Conservation (phyloP, 2,329 filamentous ascomycete genomes). For the Spiromastix sp. region DNA sequence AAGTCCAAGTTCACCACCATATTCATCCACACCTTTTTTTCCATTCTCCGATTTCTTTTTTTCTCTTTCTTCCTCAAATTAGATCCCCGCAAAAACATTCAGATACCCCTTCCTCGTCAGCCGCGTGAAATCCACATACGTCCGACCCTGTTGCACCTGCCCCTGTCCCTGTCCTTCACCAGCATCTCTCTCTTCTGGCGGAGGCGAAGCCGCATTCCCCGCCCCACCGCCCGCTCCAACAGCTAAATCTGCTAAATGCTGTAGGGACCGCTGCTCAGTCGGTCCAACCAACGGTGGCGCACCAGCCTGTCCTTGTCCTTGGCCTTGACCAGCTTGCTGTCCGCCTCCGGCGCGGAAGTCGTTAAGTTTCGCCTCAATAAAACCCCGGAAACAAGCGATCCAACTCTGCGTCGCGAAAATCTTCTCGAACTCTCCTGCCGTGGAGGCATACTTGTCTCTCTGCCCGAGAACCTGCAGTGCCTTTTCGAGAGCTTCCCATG, state of each 20-base stretch:
- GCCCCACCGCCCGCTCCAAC: slow-evolving; percentile 32
- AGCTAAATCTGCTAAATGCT: slow-evolving; percentile 34
- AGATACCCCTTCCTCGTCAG: slow-evolving; percentile 32
- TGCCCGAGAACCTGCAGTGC: slow-evolving; percentile 40
- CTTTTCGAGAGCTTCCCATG: slow-evolving; percentile 36
- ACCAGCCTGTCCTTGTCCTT: slow-evolving; percentile 8
- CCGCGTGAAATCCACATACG: slow-evolving; percentile 30
- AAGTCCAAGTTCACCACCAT: too few species aligned
- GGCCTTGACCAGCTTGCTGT: slow-evolving; percentile 18
- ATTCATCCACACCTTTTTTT: too few species aligned
- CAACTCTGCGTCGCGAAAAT: slow-evolving; percentile 30
- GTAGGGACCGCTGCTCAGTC: slow-evolving; percentile 34
- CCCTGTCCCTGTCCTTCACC: slow-evolving; percentile 5
- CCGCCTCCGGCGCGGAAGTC: slow-evolving; percentile 22
- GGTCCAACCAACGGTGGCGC: slow-evolving; percentile 28
- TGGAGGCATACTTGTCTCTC: slow-evolving; percentile 25
- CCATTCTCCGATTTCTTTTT: too few species aligned
- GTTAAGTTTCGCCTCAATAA: slow-evolving; percentile 28
- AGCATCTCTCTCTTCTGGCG: slow-evolving; percentile 9
- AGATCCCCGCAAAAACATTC: slow-evolving; percentile 24
- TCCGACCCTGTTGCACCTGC: slow-evolving; percentile 17
- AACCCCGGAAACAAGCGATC: slow-evolving; percentile 31
- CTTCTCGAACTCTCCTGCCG: slow-evolving; percentile 25
- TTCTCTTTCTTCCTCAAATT: neutral
- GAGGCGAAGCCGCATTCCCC: slow-evolving; percentile 7